Evolutionary conservation across 176 grass and related monocot species (phyloP), one percentile per base, ranked within the genome.

Genomic region (Zizania latifolia): DNA sequence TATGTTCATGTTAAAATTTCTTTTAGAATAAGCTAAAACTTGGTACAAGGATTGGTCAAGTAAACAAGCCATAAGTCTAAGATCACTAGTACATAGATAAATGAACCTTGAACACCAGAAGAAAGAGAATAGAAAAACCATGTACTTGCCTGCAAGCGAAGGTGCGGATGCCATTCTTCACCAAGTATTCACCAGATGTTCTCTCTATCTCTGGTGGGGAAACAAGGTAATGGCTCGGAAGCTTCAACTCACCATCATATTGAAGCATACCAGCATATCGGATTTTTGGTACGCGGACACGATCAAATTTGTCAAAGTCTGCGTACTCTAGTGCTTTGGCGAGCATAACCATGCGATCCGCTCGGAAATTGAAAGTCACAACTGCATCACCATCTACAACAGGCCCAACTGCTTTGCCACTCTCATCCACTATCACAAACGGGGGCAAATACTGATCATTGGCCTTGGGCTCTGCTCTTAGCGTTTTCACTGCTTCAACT

Each of bases 151-250:
- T 99, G 95, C 95, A 99, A 88, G 95, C 95, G 73, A 99, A 99
- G 26, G 95, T 99, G 39, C 82, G 91, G 39, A 99, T 4, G 31
- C 95, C 91, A 90, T 94, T 99, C 61, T 99, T 84, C 14, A 92
- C 95, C 82, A 99, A 94, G 90, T 99, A 99, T 83, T 99, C 95
- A 62, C 95, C 95, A 45, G 95, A 99, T 77, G 95, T 99, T 73
- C 95, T 89, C 37, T 90, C 95, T 58, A 99, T 99, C 86, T 90
- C 85, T 22, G 95, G 95, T 63, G 95, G 95, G 31, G 86, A 76
- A 69, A 99, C 95, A 86, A 99, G 90, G 74, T 90, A 99, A 2
- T 68, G 79, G 14, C 16, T 88, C 32, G 95, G 95, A 54, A 99
- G 91, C 68, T 86, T 86, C 59, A 99, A 75, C 73, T 99, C 95